phyloP scores from a whole-genome alignment of 768 basidiomycete species.

The Lyophyllum decastes region DNA sequence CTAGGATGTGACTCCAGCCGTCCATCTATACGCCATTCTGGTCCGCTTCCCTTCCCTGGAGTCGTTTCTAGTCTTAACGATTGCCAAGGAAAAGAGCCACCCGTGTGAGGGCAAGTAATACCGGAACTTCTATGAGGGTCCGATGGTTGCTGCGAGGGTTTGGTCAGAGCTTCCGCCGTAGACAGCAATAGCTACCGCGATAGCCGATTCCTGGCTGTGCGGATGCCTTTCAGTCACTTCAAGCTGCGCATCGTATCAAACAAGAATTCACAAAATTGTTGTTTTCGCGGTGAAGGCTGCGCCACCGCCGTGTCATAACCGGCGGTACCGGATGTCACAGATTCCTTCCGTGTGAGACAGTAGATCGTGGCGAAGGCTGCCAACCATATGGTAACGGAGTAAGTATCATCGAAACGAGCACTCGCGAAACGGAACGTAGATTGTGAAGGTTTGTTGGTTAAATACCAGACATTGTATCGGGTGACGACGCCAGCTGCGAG shows the following conservation, averaged over 20 bases:
- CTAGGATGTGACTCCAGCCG: neutral
- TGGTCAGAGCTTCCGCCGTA: constrained; percentile 80
- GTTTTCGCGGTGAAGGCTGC: constrained; percentile 80
- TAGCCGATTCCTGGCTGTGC: neutral
- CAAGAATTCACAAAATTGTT: constrained; percentile 42
- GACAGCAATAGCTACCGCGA: constrained; percentile 59
- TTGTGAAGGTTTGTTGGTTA: constrained; percentile 57
- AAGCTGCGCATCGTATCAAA: neutral
- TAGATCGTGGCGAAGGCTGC: constrained; percentile 59
- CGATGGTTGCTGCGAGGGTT: constrained; percentile 80
- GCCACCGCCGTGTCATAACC: constrained; percentile 75
- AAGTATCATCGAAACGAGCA: constrained; percentile 81
- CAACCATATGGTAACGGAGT: constrained; percentile 80
- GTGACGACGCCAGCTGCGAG: constrained; percentile 73
- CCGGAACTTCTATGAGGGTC: constrained; percentile 60
- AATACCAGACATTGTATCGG: constrained; percentile 50
- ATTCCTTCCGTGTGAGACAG: constrained; percentile 40
- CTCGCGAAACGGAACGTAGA: constrained; percentile 75
- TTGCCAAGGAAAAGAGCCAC: constrained; percentile 50
- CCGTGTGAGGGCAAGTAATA: constrained; percentile 41
- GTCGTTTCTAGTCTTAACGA: constrained; percentile 39
- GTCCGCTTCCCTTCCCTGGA: neutral
- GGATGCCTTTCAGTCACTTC: neutral
- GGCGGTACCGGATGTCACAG: constrained; percentile 17
- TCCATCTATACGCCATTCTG: neutral